phyloP scores from a whole-genome alignment of 2,329 filamentous ascomycete genomes.

The Hymenoscyphus repandus region DNA sequence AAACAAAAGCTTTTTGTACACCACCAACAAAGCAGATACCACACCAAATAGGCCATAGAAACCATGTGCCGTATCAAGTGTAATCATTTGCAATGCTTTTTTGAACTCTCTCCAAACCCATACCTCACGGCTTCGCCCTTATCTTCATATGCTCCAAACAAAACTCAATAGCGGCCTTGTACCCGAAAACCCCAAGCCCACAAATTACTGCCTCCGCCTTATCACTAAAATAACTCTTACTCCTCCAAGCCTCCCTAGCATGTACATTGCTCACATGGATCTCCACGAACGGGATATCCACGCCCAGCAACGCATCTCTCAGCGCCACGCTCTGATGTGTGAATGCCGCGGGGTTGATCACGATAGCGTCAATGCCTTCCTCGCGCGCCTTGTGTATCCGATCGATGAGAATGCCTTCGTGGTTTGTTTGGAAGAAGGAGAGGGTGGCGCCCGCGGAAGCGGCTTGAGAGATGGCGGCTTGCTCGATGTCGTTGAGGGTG shows the following conservation, averaged over 20 bases:
- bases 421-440: slow-evolving; percentile 67
- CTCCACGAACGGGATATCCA: slow-evolving; percentile 70
- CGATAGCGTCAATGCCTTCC: slow-evolving; percentile 53
- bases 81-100: too few relatives aligned
- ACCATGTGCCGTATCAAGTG: too few relatives aligned
- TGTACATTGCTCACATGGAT: slow-evolving; percentile 75
- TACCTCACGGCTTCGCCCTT: slow-evolving; percentile 28
- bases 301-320: slow-evolving; percentile 66
- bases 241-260: slow-evolving; percentile 61
- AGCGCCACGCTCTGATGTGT: slow-evolving; percentile 74
- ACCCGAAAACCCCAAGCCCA: slow-evolving; percentile 60
- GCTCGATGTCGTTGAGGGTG: slow-evolving; percentile 57
- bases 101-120: too few relatives aligned
- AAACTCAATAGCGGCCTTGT: slow-evolving; percentile 54
- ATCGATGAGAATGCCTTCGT: slow-evolving; percentile 51
- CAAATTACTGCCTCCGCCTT: slow-evolving; percentile 71
- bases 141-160: slow-evolving; percentile 42
- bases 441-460: slow-evolving; percentile 36
- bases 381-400: slow-evolving; percentile 57
- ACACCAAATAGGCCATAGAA: not conserved
- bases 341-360: slow-evolving; percentile 72
- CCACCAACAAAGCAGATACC: too few relatives aligned
- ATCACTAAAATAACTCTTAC: slow-evolving; percentile 68
- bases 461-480: slow-evolving; percentile 18
- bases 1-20: too few relatives aligned